These are phyloP conservation scores for Chaetomium strumarium DNA, from an alignment of 2,329 filamentous ascomycete genomes.

Conservation along the genomic window DNA sequence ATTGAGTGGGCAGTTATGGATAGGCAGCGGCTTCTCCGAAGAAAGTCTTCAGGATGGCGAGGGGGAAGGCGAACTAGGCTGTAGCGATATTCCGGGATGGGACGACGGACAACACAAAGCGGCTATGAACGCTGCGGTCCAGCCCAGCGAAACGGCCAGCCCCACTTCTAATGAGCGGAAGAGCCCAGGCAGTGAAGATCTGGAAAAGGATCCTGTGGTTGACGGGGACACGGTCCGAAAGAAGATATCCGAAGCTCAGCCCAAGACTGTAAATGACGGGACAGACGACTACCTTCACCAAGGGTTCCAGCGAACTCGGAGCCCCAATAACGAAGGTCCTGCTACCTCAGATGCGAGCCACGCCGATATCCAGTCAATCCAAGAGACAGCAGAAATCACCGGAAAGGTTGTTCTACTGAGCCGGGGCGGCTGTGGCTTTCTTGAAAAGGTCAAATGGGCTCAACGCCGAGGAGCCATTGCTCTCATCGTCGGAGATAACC, in stretches of 20 bases:
- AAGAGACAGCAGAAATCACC: constrained; percentile 85
- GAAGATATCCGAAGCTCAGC: constrained; percentile 26
- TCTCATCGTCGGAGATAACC: constrained; percentile 90
- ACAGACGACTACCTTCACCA: constrained; percentile 81
- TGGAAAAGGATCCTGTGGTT: constrained; percentile 27
- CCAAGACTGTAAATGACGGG: constrained; percentile 55
- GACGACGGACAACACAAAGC: constrained; percentile 46
- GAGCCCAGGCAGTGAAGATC: constrained; percentile 33
- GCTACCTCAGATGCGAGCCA: constrained; percentile 46
- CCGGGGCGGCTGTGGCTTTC: constrained; percentile 88
- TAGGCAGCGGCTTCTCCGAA: constrained; percentile 85
- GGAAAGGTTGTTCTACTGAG: constrained; percentile 90
- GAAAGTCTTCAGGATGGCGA: constrained; percentile 60
- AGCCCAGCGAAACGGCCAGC: constrained; percentile 32
- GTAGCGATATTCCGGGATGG: constrained; percentile 92
- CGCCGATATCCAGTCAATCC: constrained; percentile 85
- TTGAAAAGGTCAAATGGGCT: constrained; percentile 96
- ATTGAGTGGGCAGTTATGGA: constrained; percentile 85
- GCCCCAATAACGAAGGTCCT: constrained; percentile 32
- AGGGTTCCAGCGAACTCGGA: constrained; percentile 29
- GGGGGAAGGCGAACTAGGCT: constrained; percentile 81
- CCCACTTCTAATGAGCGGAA: constrained; percentile 29
- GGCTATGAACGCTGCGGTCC: constrained; percentile 38
- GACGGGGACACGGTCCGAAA: constrained; percentile 26
- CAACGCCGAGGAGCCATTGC: constrained; percentile 84